Evolutionary conservation across 2,329 filamentous ascomycete genomes (phyloP).

Genomic region (Arthrobotrys musiformis): DNA sequence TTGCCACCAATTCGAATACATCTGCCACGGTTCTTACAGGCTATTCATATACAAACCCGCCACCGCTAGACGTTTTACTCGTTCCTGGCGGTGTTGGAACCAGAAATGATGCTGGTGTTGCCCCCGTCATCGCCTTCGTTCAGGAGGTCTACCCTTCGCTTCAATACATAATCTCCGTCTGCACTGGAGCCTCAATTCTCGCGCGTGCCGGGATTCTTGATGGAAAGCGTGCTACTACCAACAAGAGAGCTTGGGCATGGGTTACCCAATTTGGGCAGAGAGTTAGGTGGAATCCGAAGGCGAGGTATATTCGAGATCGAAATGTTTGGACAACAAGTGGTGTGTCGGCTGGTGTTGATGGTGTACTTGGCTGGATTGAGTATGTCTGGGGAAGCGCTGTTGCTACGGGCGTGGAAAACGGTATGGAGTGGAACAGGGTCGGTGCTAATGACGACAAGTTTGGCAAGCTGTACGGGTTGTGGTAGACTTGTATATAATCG

Average conservation of each 20-base stretch:
- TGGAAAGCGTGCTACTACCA: constrained; percentile 64
- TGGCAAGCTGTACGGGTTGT: constrained; percentile 38
- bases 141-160: constrained; percentile 53
- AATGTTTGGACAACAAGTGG: constrained; percentile 67
- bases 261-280: constrained; percentile 62
- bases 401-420: constrained; percentile 56
- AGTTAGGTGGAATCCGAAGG: constrained; percentile 65
- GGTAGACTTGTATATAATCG: constrained; percentile 21
- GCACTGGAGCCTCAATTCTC: constrained; percentile 62
- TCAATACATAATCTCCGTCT: constrained; percentile 61
- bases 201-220: constrained; percentile 63
- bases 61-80: constrained; percentile 55
- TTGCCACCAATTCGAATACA: constrained; percentile 54
- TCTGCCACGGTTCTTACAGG: constrained; percentile 56
- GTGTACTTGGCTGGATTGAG: constrained; percentile 64
- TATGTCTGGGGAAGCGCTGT: constrained; percentile 61
- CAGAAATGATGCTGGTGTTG: constrained; percentile 32
- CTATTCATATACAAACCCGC: constrained; percentile 57
- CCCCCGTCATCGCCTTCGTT: constrained; percentile 36
- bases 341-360: constrained; percentile 66
- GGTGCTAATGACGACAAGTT: constrained; percentile 52
- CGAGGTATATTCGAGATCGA: constrained; percentile 65
- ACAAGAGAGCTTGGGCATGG: constrained; percentile 61
- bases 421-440: constrained; percentile 59
- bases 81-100: constrained; percentile 54